These are phyloP conservation scores for Xylaria bambusicola DNA, from an alignment of 495 filamentous ascomycete species.

Conservation along the genomic window DNA sequence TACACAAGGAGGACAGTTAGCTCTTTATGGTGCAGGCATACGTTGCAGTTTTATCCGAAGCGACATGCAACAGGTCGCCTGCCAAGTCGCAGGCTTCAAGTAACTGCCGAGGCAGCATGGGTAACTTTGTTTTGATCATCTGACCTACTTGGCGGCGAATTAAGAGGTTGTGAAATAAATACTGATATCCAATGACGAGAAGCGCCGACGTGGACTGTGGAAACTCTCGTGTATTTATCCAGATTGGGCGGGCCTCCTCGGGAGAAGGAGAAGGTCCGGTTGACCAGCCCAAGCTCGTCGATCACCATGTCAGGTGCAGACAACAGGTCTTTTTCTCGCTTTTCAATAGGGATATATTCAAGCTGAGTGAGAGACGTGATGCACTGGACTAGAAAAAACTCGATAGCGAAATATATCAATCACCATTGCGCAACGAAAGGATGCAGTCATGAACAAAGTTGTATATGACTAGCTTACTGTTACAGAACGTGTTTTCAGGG, in stretches of 20 bases:
- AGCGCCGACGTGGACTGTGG: not conserved
- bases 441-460: too few species aligned
- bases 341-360: too few species aligned
- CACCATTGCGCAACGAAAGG: too few species aligned
- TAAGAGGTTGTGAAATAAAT: not conserved
- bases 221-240: slow-evolving; percentile 16
- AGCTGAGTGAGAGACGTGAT: too few species aligned
- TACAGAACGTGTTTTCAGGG: too few species aligned
- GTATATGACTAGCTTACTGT: too few species aligned
- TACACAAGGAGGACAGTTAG: slow-evolving; percentile 6
- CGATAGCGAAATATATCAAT: too few species aligned
- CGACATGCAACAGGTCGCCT: slow-evolving; percentile 15
- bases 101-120: slow-evolving; percentile 33
- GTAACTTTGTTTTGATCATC: slow-evolving; percentile 4
- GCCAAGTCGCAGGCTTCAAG: slow-evolving; percentile 23
- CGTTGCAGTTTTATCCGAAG: slow-evolving; percentile 27
- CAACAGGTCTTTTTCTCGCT: too few species aligned
- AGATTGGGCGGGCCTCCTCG: slow-evolving; percentile 12
- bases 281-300: not conserved
- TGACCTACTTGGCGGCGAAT: slow-evolving; percentile 4
- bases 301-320: not conserved
- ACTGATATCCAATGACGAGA: slow-evolving; percentile 5
- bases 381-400: too few species aligned
- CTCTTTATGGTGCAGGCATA: slow-evolving; percentile 5
- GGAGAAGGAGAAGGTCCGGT: slow-evolving; percentile 11